Base-by-base conservation (phyloP, 768 basidiomycete genomes). In the Tubosaeta sp. region DNA sequence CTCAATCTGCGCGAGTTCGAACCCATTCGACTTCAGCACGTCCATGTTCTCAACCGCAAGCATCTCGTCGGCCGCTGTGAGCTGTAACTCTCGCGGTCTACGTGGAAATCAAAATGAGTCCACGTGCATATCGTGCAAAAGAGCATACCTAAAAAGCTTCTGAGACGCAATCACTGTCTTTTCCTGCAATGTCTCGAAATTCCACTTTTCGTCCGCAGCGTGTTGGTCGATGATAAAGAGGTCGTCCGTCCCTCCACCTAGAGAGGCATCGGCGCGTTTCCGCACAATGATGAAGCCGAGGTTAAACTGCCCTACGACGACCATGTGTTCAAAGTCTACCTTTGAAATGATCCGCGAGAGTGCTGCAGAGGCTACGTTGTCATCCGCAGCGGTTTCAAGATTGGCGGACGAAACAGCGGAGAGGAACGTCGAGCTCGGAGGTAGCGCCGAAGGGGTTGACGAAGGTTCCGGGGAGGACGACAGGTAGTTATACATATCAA, bases 171-270 rank as follows among this genome's bases (percentile, higher is more conserved):
- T 94, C 46, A 78, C 79, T 11, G 94, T 97, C n/a, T 84, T 92
- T 57, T 81, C 77, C 67, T 98, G 95, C 51, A 98, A 71, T 1
- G 81, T 88, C 74, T 98, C 96, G 64, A 98, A 98, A 65, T 98
- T 98, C 71, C 90, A 97, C 72, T 98, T 98, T 70, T 98, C 96
- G 68, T 99, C 96, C 6, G 91, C 86, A 5, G 95, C 95, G 68
- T 98, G 95, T 64, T 98, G 95, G 61, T 98, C 95, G 16, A 98
- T 80, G 55, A 99, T 93, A 70, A 97, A 98, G 36, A 99, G 73
- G 61, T 99, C 95, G 63, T 98, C 94, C 71, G 82, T 32, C 6
- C 9, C 50, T 9, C 38, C 29, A 2, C 24, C 38, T 19, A n/a
- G 48, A 0, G n/a, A 21, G 21, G 12, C 25, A 31, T 21, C 42